Base-by-base conservation (phyloP, 805 yeast genomes). In the Candida nonsorbophila region DNA sequence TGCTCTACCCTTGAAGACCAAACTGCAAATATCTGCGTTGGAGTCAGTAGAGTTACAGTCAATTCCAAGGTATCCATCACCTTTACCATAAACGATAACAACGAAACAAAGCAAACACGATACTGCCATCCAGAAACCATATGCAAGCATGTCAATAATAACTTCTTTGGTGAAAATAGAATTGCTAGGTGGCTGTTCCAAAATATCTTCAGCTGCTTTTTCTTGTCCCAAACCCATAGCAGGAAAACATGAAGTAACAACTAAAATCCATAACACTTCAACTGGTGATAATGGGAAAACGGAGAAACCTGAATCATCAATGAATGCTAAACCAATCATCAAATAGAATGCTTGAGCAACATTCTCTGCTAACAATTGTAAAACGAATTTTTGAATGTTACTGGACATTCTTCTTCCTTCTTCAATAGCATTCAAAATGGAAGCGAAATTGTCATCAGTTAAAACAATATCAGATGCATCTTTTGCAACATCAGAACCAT, bases 401-500 rank as follows among this genome's bases (percentile, higher is more conserved):
- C 77, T 76, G 28, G 82, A 69, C 87, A 82, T 82, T 42, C 88
- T 65, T 44, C 90, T 67, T 20, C 90, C 90, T 57, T 82, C 90
- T 51, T 80, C 86, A 33, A 82, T 72, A 9, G 86, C 90, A 51
- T 78, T 77, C 32, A 80, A 66, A 48, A 82, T 82, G 11, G 88
- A 79, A 4, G 88, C 84, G 55, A 82, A 82, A 53, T 82, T 82
- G 51, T 82, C 90, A 33, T 59, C 66, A 14, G 81, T 69, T 28
- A 82, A 65, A 11, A 82, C 84, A 52, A 82, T 79, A 52, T 82
- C 90, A 25, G 83, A 69, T 5, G 87, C 86, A 51, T 81, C 85
- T 51, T 82, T 82, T n/a, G 90, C 90, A 22, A 82, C 90, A 59
- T 82, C 90, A 8, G 84, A 77, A 4, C 90, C 90, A 37, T 79